Conservation (phyloP, 495 filamentous ascomycete genomes). For the Neurospora sp. region DNA sequence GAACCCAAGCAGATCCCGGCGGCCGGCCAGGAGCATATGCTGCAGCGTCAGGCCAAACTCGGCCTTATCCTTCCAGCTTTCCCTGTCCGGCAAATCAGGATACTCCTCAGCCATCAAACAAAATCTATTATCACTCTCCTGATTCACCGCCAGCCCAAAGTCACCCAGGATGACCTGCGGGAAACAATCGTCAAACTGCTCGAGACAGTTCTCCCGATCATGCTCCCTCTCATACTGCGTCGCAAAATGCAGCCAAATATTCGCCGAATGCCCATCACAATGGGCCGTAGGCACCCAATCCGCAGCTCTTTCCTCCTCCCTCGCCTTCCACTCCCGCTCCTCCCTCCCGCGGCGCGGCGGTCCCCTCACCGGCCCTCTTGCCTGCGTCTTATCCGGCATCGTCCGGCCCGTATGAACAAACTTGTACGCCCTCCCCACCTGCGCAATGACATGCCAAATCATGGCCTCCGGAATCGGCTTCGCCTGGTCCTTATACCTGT, state of each 20-base stretch:
- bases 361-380: neutral
- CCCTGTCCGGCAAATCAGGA: neutral
- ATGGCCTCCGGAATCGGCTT: conserved; percentile 4
- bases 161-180: conserved; percentile 4
- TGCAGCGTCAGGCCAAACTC: neutral
- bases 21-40: neutral
- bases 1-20: neutral
- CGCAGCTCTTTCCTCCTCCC: neutral
- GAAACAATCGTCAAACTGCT: neutral
- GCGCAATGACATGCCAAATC: conserved; percentile 14
- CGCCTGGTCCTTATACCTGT: neutral
- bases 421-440: conserved; percentile 1
- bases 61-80: conserved; percentile 5
- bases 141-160: neutral
- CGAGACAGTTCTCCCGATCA: neutral
- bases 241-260: conserved; percentile 10
- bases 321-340: neutral
- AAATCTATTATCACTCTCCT: neutral
- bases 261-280: neutral
- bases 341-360: neutral
- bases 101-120: rapidly evolving
- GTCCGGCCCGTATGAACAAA: conserved; percentile 6
- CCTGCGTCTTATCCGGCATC: neutral
- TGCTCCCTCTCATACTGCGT: conserved; percentile 1
- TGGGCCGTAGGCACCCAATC: neutral